Evolutionary conservation across 2,329 filamentous ascomycete genomes (phyloP).

Genomic region (Ophiosphaerella herpotricha): DNA sequence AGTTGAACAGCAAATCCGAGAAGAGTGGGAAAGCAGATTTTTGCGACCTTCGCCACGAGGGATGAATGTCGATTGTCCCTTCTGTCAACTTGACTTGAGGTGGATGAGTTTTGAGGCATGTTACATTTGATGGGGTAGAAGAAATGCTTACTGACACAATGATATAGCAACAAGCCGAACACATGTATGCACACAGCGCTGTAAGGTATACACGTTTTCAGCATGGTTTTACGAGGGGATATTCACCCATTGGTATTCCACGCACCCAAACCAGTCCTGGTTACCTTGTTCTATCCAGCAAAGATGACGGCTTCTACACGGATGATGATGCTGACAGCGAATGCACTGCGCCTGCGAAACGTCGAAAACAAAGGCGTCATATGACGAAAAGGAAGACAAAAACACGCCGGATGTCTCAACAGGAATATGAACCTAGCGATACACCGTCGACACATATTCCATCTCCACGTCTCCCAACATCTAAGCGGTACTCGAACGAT

Average conservation of each 20-base stretch:
- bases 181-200: not conserved
- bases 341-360: not conserved
- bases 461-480: not conserved
- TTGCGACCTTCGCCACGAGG: not conserved
- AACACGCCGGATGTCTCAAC: not conserved
- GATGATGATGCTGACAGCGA: not conserved
- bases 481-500: not conserved
- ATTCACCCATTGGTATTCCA: not conserved
- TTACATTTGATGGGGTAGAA: not conserved
- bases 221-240: not conserved
- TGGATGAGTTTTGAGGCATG: not conserved
- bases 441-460: not conserved
- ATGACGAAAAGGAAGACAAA: not conserved
- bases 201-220: not conserved
- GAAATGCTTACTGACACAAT: not conserved
- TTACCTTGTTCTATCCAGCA: not conserved
- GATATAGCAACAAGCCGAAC: not conserved
- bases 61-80: not conserved
- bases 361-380: not conserved
- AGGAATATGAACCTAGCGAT: not conserved
- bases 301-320: not conserved
- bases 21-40: conserved; percentile 17
- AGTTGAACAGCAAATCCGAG: not conserved
- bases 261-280: not conserved
- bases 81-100: not conserved